A percentile compares a stretch with the other conserved stretches of the same genome.
Conservation (phyloP, 352 stramenopile genomes). For the Pythium dissimile region DNA sequence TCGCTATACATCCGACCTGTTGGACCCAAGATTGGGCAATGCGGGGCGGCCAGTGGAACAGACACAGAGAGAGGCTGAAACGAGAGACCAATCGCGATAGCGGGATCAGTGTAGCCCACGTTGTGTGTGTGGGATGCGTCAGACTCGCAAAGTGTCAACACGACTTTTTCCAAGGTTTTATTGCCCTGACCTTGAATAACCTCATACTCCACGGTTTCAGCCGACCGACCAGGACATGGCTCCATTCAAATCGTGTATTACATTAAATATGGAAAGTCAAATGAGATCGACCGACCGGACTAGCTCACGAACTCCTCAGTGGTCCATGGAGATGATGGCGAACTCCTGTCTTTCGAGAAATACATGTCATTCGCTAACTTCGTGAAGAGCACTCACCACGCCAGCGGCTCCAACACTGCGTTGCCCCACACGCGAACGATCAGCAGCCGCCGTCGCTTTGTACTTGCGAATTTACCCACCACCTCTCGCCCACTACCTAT, state of each 20-base stretch:
- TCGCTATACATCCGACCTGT: neutral
- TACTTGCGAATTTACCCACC: too few relatives aligned
- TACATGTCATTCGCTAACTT: conserved; percentile 14
- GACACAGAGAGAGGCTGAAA: neutral
- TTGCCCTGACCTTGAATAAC: conserved; percentile 5
- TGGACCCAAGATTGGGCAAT: neutral
- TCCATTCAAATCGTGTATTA: neutral
- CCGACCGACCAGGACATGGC: conserved; percentile 18
- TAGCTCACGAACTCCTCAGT: conserved; percentile 10
- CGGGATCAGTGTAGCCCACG: neutral
- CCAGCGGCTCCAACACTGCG: too few relatives aligned
- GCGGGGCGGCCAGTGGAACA: neutral
- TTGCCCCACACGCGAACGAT: neutral
- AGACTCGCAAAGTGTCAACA: conserved; percentile 11
- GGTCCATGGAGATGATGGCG: conserved; percentile 11
- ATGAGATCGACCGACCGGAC: conserved; percentile 7
- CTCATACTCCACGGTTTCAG: neutral
- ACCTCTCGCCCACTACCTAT: too few relatives aligned
- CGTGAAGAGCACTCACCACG: neutral
- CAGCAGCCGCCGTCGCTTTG: neutral
- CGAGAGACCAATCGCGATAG: conserved; percentile 1
- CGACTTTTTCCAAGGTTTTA: conserved; percentile 12
- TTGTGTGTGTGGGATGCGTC: conserved; percentile 2
- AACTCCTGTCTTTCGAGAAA: neutral
- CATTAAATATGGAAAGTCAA: neutral